Conservation (phyloP, 192 early-diverging fungal genomes). For the Podila horticola region DNA sequence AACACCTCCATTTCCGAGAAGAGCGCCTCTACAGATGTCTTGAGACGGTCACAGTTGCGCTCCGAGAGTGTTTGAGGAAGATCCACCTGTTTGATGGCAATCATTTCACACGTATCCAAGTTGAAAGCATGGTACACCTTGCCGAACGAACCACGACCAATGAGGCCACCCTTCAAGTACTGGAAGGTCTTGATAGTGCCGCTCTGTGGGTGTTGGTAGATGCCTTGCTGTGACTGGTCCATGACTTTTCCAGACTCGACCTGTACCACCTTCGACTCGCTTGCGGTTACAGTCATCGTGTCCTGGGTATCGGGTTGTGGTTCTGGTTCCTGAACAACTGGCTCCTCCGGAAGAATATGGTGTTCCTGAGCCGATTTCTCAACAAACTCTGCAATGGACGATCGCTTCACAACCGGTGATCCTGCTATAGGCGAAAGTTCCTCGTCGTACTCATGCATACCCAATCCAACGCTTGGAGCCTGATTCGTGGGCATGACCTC, state of each 20-base stretch:
- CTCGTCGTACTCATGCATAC: slow-evolving; percentile 38
- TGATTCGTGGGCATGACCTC: slow-evolving; percentile 59
- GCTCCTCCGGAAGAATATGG: slow-evolving; percentile 28
- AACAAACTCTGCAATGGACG: slow-evolving; percentile 47
- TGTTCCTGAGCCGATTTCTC: slow-evolving; percentile 39
- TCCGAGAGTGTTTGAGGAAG: slow-evolving; percentile 65
- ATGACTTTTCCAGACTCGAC: slow-evolving; percentile 38
- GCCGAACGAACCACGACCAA: slow-evolving; percentile 88
- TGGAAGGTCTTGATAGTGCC: slow-evolving; percentile 61
- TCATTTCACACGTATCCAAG: slow-evolving; percentile 76
- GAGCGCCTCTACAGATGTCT: slow-evolving; percentile 65
- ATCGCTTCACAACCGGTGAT: slow-evolving; percentile 33
- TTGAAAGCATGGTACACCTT: slow-evolving; percentile 82
- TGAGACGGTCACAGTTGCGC: slow-evolving; percentile 52
- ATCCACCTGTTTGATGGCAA: slow-evolving; percentile 87
- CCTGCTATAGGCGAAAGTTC: slow-evolving; percentile 38
- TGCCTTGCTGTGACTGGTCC: slow-evolving; percentile 41
- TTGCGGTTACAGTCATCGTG: not conserved
- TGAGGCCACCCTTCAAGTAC: slow-evolving; percentile 81
- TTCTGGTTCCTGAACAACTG: not conserved
- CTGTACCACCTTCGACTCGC: slow-evolving; percentile 12
- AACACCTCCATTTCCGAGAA: slow-evolving; percentile 80
- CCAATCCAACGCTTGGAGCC: slow-evolving; percentile 20
- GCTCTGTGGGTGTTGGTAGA: slow-evolving; percentile 48
- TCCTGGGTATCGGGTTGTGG: not conserved